phyloP scores from a whole-genome alignment of 2,329 filamentous ascomycete species.

The Apiospora malaysiana region DNA sequence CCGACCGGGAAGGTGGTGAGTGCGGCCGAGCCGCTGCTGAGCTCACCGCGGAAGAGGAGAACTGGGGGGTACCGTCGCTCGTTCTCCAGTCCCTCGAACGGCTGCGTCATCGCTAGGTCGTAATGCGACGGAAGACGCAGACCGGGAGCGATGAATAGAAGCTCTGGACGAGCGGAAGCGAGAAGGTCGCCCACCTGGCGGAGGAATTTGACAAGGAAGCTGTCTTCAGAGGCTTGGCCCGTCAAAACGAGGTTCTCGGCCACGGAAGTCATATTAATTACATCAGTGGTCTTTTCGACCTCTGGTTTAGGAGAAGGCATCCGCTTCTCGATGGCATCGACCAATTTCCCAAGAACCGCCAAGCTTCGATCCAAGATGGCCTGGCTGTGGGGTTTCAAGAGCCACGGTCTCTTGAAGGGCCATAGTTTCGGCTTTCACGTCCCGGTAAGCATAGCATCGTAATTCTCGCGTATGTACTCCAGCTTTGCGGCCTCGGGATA shows the following conservation, averaged over 20 bases:
- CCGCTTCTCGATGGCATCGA: slow-evolving; percentile 13
- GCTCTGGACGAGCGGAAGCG: neutral
- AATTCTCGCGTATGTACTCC: neutral
- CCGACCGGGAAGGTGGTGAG: neutral
- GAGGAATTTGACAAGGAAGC: slow-evolving; percentile 13
- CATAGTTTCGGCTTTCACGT: neutral
- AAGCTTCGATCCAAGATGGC: slow-evolving; percentile 6
- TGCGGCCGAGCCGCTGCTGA: neutral
- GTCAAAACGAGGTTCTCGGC: slow-evolving; percentile 3
- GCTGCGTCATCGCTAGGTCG: neutral
- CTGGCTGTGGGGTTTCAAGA: slow-evolving; percentile 19
- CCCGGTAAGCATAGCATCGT: neutral
- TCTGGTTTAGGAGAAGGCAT: neutral
- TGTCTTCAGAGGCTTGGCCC: neutral
- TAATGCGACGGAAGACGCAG: neutral
- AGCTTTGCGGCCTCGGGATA: neutral
- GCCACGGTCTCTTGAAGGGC: slow-evolving; percentile 4
- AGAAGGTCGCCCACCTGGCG: neutral
- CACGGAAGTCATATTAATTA: neutral
- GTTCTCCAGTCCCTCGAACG: slow-evolving; percentile 3
- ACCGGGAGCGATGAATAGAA: slow-evolving; percentile 6
- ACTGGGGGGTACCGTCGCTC: slow-evolving; percentile 5
- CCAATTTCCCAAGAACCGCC: neutral
- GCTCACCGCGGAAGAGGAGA: slow-evolving; percentile 13
- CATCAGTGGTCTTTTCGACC: neutral